Base-by-base conservation (phyloP, 306 rosid genomes). In the Pyrus betulifolia region DNA sequence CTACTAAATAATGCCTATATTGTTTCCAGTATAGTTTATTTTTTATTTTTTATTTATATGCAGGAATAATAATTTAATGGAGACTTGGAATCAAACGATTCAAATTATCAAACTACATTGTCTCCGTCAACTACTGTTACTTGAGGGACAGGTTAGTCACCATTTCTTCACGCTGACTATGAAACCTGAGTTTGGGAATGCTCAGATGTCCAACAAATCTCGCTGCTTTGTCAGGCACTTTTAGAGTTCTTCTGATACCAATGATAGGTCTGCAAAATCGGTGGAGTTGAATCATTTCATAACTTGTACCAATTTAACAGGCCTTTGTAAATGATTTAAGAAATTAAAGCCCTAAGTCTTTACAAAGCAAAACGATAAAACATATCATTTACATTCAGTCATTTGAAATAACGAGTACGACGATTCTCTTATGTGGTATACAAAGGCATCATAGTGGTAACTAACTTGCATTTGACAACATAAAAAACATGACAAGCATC, bases 141-240 rank as follows among this genome's bases (percentile, higher is more conserved):
- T 54, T 19, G 59, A 54, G 59, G 59, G 10, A 3, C 27, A 70
- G 46, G 55, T 58, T 61, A 27, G 21, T 42, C 19, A 81, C 77
- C 77, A 75, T 49, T 49, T 70, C 79, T 68, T 74, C 74, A 51
- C 55, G 46, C 63, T 75, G 80, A 54, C 11, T 75, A 30, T 63
- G 60, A 62, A 33, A n/a, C 73, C 70, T 65, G n/a, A 13, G 11
- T 70, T 22, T 42, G 35, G 55, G 63, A 69, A 81, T 40, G 21
- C 9, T 69, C 18, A 75, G 40, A 75, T 75, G 84, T 27, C 77
- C 80, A 63, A 14, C 15, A 71, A 81, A 75, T 25, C 31, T 61
- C 10, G 77, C 28, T 19, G 55, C 30, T 51, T 75, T 70, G 46
- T 44, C 70, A 5, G 55, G 64, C 67, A 21, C 69, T 33, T 38